Conservation (phyloP, 2,329 filamentous ascomycete species). For the Fusarium kyushuense region DNA sequence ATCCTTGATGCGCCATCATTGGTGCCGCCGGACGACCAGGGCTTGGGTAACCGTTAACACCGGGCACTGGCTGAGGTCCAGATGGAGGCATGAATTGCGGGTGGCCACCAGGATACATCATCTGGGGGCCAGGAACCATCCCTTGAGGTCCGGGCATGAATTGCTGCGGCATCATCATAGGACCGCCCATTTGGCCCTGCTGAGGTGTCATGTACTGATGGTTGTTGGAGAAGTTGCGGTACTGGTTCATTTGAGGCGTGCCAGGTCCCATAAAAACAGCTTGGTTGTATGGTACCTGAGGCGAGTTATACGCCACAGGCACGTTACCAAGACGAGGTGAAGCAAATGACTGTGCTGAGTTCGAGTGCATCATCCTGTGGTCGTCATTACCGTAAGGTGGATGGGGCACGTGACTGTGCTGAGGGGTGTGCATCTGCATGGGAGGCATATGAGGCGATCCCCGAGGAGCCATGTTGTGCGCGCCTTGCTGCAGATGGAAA, state of each 20-base stretch:
- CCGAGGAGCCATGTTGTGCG: constrained; percentile 74
- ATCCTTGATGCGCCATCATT: constrained; percentile 95
- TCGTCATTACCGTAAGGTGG: constrained; percentile 81
- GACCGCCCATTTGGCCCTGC: constrained; percentile 75
- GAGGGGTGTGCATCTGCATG: constrained; percentile 80
- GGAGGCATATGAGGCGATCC: constrained; percentile 81
- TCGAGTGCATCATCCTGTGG: constrained; percentile 89
- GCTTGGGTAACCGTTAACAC: constrained; percentile 85
- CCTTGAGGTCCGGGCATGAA: constrained; percentile 80
- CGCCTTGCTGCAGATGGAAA: constrained; percentile 81
- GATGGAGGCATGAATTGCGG: constrained; percentile 73
- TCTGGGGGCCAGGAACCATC: constrained; percentile 77
- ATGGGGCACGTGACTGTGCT: constrained; percentile 75
- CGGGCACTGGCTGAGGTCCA: constrained; percentile 70
- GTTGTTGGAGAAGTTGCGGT: constrained; percentile 77
- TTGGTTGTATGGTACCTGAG: constrained; percentile 78
- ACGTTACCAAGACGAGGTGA: constrained; percentile 82
- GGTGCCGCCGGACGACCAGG: constrained; percentile 82
- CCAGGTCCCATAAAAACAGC: constrained; percentile 78
- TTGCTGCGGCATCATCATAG: constrained; percentile 86
- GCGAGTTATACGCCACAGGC: constrained; percentile 77
- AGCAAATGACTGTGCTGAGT: constrained; percentile 84
- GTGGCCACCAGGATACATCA: constrained; percentile 82
- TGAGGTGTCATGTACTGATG: constrained; percentile 78
- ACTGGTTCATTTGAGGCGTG: constrained; percentile 77